Conservation (phyloP, 371 early-diverging fungal genomes). For the Circinella minor region DNA sequence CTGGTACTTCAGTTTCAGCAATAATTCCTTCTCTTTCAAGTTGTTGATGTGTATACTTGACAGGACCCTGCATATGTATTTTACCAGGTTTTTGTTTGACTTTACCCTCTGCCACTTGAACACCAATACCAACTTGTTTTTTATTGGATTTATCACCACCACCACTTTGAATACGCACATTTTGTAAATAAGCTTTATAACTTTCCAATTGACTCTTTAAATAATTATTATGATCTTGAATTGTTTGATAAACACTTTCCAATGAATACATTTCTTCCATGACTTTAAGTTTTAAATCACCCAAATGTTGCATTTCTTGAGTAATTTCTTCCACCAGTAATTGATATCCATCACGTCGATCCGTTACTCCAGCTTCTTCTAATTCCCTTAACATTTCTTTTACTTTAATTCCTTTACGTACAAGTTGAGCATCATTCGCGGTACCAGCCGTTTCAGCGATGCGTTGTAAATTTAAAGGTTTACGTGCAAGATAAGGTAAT, state of each 20-base stretch:
- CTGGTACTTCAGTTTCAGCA: conserved; percentile 89
- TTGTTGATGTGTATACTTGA: conserved; percentile 82
- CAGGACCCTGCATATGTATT: conserved; percentile 56
- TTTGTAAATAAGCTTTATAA: conserved; percentile 94
- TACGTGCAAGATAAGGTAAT: conserved; percentile 57
- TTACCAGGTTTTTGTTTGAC: conserved; percentile 34
- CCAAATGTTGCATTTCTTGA: conserved; percentile 87
- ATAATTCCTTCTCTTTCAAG: conserved; percentile 92
- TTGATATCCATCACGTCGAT: conserved; percentile 73
- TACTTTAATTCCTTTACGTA: conserved; percentile 91
- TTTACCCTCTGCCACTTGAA: conserved; percentile 45
- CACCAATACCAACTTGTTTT: conserved; percentile 50
- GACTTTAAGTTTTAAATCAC: conserved; percentile 86
- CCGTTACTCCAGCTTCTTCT: conserved; percentile 78
- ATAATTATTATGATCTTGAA: conserved; percentile 93
- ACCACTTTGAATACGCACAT: conserved; percentile 86
- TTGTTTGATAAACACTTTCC: conserved; percentile 88
- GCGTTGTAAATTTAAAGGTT: conserved; percentile 62
- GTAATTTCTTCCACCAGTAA: conserved; percentile 88
- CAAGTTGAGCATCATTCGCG: conserved; percentile 82
- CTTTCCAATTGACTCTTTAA: conserved; percentile 87
- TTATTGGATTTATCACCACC: conserved; percentile 46
- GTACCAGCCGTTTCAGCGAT: conserved; percentile 89
- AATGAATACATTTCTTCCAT: conserved; percentile 78
- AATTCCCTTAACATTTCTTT: conserved; percentile 90